These are phyloP conservation scores for Citrus maxima DNA, from an alignment of 345 rosid species.

Conservation along the genomic window DNA sequence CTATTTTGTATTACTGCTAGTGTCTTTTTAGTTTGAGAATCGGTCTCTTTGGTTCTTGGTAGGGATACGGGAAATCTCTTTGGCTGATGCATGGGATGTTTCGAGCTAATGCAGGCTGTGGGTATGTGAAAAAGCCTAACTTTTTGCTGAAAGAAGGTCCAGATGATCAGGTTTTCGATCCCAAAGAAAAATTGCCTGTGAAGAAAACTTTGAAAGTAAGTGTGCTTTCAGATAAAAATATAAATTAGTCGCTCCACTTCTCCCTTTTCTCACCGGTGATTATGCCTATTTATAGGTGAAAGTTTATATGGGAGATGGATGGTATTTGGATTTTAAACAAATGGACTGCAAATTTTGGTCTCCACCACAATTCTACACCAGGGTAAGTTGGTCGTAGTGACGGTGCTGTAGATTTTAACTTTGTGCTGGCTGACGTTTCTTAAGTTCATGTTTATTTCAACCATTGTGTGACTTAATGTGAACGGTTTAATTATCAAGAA, in stretches of 20 bases:
- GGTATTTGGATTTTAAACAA: constrained; percentile 50
- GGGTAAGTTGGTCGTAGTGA: constrained; percentile 30
- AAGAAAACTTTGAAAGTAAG: constrained; percentile 55
- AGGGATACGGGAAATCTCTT: constrained; percentile 73
- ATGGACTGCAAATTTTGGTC: constrained; percentile 53
- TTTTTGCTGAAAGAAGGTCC: constrained; percentile 41
- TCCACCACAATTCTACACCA: constrained; percentile 66
- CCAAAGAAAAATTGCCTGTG: constrained; percentile 33
- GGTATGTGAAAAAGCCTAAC: constrained; percentile 66
- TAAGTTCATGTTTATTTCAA: background rate
- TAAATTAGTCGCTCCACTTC: background rate
- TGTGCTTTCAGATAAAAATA: background rate
- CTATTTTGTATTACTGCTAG: background rate
- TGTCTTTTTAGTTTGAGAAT: background rate
- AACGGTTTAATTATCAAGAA: background rate
- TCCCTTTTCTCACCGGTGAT: background rate
- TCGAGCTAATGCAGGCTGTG: constrained; percentile 63
- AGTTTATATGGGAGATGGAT: constrained; percentile 71
- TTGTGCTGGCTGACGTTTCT: background rate
- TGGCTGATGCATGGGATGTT: constrained; percentile 89
- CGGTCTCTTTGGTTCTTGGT: background rate
- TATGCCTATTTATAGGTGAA: constrained; percentile 32
- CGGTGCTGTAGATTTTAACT: background rate
- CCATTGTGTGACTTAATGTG: background rate
- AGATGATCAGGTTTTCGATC: constrained; percentile 38